Conservation (phyloP, 2,329 filamentous ascomycete species). For the Fusarium beomiforme region DNA sequence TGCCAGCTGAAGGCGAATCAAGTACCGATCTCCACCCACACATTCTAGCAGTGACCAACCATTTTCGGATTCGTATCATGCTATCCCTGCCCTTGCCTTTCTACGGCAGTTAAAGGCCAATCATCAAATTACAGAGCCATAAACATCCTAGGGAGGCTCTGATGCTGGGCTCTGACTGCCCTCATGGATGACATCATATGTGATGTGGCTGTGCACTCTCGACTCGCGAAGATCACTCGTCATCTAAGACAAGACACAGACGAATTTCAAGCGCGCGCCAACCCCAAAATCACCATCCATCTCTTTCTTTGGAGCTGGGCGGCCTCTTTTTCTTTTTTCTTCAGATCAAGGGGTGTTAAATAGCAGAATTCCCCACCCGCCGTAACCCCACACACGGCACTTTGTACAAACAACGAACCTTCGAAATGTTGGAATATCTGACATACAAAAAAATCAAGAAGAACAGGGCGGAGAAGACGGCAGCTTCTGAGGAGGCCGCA, state of each 20-base stretch:
- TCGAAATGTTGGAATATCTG: constrained; percentile 70
- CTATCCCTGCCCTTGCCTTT: too few relatives aligned
- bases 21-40: constrained; percentile 1
- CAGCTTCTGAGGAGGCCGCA: constrained; percentile 42
- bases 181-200: constrained; percentile 49
- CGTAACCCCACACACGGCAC: not conserved
- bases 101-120: constrained; percentile 32
- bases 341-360: constrained; percentile 8
- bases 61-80: constrained; percentile 25
- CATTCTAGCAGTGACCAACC: constrained; percentile 1
- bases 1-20: constrained; percentile 16
- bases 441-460: constrained; percentile 71
- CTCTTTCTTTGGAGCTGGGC: constrained; percentile 12
- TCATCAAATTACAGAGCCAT: constrained; percentile 15
- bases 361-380: constrained; percentile 6
- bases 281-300: constrained; percentile 23
- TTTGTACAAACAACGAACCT: constrained; percentile 3
- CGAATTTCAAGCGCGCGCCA: constrained; percentile 41
- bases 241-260: constrained; percentile 36
- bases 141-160: constrained; percentile 10
- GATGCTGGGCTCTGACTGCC: constrained; percentile 10
- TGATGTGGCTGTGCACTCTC: constrained; percentile 47
- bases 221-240: constrained; percentile 16
- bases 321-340: constrained; percentile 34
- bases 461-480: constrained; percentile 60